Percentiles rank a stretch among this genome's conserved stretches.
Evolutionary conservation across 805 yeast genomes (phyloP).

Genomic region (Helenozyma rhizophorensis): DNA sequence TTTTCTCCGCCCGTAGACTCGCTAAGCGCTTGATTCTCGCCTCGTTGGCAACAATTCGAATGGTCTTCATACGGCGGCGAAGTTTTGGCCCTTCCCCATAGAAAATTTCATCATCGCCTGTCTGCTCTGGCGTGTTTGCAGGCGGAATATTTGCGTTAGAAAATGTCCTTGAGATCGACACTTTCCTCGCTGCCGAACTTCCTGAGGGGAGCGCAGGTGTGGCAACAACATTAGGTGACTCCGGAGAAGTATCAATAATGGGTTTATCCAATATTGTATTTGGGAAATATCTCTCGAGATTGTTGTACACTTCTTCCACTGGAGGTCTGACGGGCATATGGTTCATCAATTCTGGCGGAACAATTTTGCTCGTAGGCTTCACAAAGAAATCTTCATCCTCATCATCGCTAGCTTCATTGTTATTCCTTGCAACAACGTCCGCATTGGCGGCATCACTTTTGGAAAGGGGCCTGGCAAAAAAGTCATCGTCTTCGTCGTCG

Average conservation of each 20-base stretch:
- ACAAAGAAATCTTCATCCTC: conserved; percentile 17
- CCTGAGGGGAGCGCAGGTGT: conserved; percentile 12
- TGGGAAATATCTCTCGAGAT: conserved; percentile 89
- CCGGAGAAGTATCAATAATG: conserved; percentile 66
- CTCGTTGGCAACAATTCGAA: conserved; percentile 89
- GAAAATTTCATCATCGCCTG: conserved; percentile 33
- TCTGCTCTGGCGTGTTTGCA: conserved; percentile 18
- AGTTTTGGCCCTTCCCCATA: conserved; percentile 40
- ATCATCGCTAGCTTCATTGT: conserved; percentile 1
- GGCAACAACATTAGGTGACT: conserved; percentile 40
- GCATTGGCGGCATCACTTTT: neutral
- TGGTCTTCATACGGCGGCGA: conserved; percentile 76
- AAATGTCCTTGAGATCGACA: conserved; percentile 37
- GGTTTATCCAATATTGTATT: conserved; percentile 89
- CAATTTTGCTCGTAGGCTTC: conserved; percentile 9
- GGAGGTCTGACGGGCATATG: conserved; percentile 82
- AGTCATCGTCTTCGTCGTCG: conserved; percentile 9
- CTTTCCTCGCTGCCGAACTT: conserved; percentile 17
- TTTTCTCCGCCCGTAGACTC: conserved; percentile 13
- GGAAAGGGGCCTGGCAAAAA: conserved; percentile 9
- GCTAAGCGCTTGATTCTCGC: conserved; percentile 48
- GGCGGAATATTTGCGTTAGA: conserved; percentile 42
- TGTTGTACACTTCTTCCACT: conserved; percentile 87
- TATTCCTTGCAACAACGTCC: neutral
- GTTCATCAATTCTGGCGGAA: conserved; percentile 4